Evolutionary conservation across 1,284 basidiomycete genomes (phyloP), one percentile per base, ranked within the genome.

Genomic region (Malassezia arunalokei): DNA sequence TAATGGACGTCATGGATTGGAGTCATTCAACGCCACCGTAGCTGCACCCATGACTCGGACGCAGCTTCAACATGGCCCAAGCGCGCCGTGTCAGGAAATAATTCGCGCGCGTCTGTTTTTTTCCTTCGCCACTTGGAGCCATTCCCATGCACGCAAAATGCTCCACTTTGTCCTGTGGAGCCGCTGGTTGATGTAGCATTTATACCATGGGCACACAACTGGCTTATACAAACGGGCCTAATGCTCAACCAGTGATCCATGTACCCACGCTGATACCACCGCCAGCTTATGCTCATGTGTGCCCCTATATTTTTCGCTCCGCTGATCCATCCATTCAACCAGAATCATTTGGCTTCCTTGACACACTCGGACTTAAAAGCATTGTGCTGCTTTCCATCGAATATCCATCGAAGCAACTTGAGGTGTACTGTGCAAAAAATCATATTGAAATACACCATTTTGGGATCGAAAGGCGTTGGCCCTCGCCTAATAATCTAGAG

Each of bases 361-460:
- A 58, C 30, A 52, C 57, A 0, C 58, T 71, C 0, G 50, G 59
- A 3, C 59, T 70, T 7, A 51, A 51, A 8, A 70, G 62, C n/a
- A 56, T 70, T 28, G 49, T 71, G 8, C 56, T 64, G 5, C 58
- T 71, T 5, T 63, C 66, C 0, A 60, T 66, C 12, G 69, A 71
- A 41, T 50, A 62, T 15, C 64, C 63, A 11, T 62, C 68, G 1
- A 54, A 57, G 2, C 43, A 48, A 9, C 54, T 71, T 0, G 50
- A 53, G 0, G 28, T 51, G 2, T 71, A 61, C 40, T 65, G 59
- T 55, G 41, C 40, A 1, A 54, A 53, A 15, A 40, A 64, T 44
- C 29, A 47, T 20, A 61, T 70, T 40, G 28, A 40, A 2, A 49
- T 71, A 35, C 56, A 70, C 12, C 65, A 68, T 39, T 60, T 71